Evolutionary conservation across 257 asterid genomes (phyloP).

Genomic region (Plantago elongata): DNA sequence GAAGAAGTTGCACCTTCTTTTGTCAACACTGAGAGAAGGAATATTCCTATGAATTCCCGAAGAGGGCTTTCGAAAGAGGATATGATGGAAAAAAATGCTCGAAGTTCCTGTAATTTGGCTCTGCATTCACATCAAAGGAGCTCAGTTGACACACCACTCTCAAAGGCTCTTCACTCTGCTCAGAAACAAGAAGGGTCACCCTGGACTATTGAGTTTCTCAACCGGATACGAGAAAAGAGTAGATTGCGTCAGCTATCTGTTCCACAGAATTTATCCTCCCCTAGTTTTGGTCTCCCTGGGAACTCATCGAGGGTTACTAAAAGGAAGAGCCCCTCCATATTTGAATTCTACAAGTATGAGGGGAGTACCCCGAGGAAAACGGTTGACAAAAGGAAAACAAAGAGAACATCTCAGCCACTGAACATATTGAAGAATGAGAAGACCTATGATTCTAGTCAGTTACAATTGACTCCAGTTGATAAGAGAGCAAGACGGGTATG

Average conservation of each 20-base stretch:
- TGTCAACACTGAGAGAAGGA: slow-evolving; percentile 30
- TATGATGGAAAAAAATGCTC: slow-evolving; percentile 25
- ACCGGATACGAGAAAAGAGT: slow-evolving; percentile 85
- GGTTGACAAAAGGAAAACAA: slow-evolving; percentile 48
- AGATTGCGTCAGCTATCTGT: slow-evolving; percentile 56
- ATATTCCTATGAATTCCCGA: slow-evolving; percentile 23
- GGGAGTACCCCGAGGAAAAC: slow-evolving; percentile 43
- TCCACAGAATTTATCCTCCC: slow-evolving; percentile 50
- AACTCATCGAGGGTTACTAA: slow-evolving; percentile 44
- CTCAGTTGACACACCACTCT: slow-evolving; percentile 56
- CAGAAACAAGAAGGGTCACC: slow-evolving; percentile 63
- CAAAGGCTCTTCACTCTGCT: slow-evolving; percentile 63
- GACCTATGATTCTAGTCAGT: slow-evolving; percentile 38
- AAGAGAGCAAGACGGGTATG: slow-evolving; percentile 81
- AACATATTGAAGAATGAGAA: slow-evolving; percentile 41
- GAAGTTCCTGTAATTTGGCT: slow-evolving; percentile 25
- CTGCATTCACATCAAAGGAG: slow-evolving; percentile 26
- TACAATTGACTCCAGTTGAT: slow-evolving; percentile 73
- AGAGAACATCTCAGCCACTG: slow-evolving; percentile 37
- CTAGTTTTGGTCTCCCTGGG: slow-evolving; percentile 36
- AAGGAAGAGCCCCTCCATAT: slow-evolving; percentile 78
- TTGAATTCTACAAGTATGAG: slow-evolving; percentile 70
- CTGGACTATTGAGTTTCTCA: slow-evolving; percentile 85
- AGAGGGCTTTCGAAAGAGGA: slow-evolving; percentile 34
- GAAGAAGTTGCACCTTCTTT: slow-evolving; percentile 30